A percentile compares a stretch with the other conserved stretches of the same genome.
These are phyloP conservation scores for Colletotrichum abscissum DNA, from an alignment of 2,329 filamentous ascomycete species.

Conservation along the genomic window DNA sequence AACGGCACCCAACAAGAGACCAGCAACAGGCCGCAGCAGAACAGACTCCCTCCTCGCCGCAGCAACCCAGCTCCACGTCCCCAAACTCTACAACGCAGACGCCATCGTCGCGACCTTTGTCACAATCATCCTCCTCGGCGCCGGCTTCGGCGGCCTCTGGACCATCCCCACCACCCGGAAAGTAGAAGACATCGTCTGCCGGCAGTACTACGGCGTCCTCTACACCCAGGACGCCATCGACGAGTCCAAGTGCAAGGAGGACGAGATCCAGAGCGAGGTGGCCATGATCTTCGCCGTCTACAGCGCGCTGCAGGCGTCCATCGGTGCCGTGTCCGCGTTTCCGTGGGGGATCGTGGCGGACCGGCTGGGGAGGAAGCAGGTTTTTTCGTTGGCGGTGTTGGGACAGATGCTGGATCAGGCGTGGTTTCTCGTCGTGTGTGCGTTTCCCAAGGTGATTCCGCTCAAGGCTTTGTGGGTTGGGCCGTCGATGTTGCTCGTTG, in stretches of 20 bases:
- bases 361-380: conserved; percentile 49
- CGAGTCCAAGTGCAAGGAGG: conserved; percentile 49
- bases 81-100: conserved; percentile 40
- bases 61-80: conserved; percentile 32
- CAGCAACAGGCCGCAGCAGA: conserved; percentile 10
- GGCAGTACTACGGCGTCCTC: conserved; percentile 46
- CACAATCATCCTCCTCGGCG: conserved; percentile 43
- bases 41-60: conserved; percentile 22
- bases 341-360: conserved; percentile 52
- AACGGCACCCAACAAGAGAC: neutral
- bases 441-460: conserved; percentile 46
- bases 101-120: conserved; percentile 45
- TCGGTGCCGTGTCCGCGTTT: conserved; percentile 46
- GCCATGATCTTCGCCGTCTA: conserved; percentile 47
- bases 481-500: conserved; percentile 46
- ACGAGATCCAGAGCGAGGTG: conserved; percentile 48
- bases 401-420: conserved; percentile 44
- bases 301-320: conserved; percentile 43
- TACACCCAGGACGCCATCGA: conserved; percentile 44
- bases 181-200: conserved; percentile 53
- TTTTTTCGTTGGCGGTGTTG: conserved; percentile 44
- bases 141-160: conserved; percentile 43
- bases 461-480: conserved; percentile 47
- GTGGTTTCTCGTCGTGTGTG: conserved; percentile 46
- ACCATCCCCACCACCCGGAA: conserved; percentile 47